These are phyloP conservation scores for Bruguiera parviflora DNA, from an alignment of 345 rosid species.

Conservation along the genomic window DNA sequence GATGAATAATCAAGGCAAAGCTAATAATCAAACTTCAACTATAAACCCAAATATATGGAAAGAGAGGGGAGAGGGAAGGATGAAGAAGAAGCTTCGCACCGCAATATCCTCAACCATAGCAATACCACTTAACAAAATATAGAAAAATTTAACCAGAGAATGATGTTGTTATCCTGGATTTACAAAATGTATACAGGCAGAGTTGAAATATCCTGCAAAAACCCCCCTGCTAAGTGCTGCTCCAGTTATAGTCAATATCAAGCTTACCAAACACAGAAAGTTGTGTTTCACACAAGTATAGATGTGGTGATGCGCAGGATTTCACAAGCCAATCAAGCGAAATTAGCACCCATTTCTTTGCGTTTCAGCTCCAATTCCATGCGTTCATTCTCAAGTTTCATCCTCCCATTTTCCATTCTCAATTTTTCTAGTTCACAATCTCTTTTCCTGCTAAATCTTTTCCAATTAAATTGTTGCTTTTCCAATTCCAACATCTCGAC, in stretches of 20 bases:
- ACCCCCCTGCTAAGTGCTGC: slow-evolving; percentile 10
- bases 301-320: slow-evolving; percentile 7
- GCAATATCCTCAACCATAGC: slow-evolving; percentile 23
- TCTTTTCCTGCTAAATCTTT: slow-evolving; percentile 71
- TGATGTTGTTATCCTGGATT: slow-evolving; percentile 18
- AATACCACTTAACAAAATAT: slow-evolving; percentile 13
- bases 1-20: neutral
- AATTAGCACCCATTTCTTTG: slow-evolving; percentile 44
- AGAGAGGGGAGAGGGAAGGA: too few species aligned
- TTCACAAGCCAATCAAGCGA: slow-evolving; percentile 11
- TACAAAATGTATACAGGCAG: slow-evolving; percentile 29
- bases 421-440: slow-evolving; percentile 69
- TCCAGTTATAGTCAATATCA: slow-evolving; percentile 22
- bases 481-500: slow-evolving; percentile 75
- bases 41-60: slow-evolving; percentile 7
- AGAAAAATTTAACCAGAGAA: slow-evolving; percentile 19
- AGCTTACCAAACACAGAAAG: slow-evolving; percentile 29
- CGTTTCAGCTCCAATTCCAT: slow-evolving; percentile 64
- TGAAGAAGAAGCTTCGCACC: slow-evolving; percentile 1
- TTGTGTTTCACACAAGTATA: slow-evolving; percentile 4
- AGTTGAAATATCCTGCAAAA: slow-evolving; percentile 10
- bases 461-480: slow-evolving; percentile 79
- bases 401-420: slow-evolving; percentile 80
- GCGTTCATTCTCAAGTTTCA: slow-evolving; percentile 85
- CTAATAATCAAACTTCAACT: slow-evolving; percentile 14